These are phyloP conservation scores for Xylaria bambusicola DNA, from an alignment of 495 filamentous ascomycete species.

Conservation along the genomic window DNA sequence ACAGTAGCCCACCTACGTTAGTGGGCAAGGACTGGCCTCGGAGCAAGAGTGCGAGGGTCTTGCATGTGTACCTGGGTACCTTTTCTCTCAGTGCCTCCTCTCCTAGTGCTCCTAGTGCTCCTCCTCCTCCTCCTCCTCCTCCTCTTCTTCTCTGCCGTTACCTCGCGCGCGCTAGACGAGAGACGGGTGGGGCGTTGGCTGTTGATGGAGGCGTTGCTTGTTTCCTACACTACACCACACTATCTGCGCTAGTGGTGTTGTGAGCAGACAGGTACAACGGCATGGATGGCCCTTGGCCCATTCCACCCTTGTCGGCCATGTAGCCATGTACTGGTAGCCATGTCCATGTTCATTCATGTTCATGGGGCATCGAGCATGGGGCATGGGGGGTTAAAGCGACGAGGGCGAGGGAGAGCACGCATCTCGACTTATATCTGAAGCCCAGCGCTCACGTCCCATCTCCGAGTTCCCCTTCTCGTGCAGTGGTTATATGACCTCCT, in stretches of 20 bases:
- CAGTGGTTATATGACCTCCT: conserved; percentile 36
- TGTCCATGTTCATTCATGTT: conserved; percentile 14
- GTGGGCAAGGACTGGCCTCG: too few relatives aligned
- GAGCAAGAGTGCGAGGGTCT: conserved; percentile 11
- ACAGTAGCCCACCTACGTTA: background rate
- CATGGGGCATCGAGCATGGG: conserved; percentile 18
- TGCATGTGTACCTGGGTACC: conserved; percentile 18
- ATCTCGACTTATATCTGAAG: conserved; percentile 23
- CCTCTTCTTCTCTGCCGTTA: conserved; percentile 15
- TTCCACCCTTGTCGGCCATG: background rate
- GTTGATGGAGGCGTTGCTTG: conserved; percentile 20
- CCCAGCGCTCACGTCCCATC: conserved; percentile 19
- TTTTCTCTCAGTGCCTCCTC: too few relatives aligned
- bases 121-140: too few relatives aligned
- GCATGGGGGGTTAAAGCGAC: conserved; percentile 15
- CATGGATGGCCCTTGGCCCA: conserved; percentile 16
- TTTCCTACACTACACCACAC: conserved; percentile 4
- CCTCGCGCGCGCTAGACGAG: conserved; percentile 15
- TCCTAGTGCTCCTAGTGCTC: too few relatives aligned
- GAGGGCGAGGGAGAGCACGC: conserved; percentile 11
- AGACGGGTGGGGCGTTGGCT: conserved; percentile 14
- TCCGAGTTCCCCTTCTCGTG: conserved; percentile 33
- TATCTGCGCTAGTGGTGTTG: conserved; percentile 11
- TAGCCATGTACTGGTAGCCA: conserved; percentile 10
- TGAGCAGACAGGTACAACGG: conserved; percentile 18